phyloP scores from a whole-genome alignment of 1,284 basidiomycete genomes.

The Naganishia albida region DNA sequence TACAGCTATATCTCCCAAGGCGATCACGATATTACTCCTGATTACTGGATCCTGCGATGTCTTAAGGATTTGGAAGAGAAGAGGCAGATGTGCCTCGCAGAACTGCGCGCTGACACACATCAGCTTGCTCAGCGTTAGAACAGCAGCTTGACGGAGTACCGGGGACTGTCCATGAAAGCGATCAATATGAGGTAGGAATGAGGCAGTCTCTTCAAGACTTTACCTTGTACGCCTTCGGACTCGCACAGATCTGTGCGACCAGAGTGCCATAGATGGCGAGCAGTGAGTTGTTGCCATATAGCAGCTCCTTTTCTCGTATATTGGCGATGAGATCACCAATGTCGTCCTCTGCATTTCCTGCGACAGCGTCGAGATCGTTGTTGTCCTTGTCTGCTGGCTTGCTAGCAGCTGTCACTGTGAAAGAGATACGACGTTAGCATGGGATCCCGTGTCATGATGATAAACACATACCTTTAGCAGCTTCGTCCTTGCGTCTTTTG shows the following conservation, averaged over 20 bases:
- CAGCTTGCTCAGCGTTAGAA: constrained; percentile 89
- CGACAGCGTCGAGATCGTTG: constrained; percentile 94
- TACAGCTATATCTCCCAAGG: constrained; percentile 93
- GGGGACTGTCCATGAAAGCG: constrained; percentile 66
- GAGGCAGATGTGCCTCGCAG: constrained; percentile 83
- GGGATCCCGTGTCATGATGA: background rate
- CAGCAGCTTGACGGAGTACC: constrained; percentile 81
- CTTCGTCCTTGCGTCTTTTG: constrained; percentile 93
- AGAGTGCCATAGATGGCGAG: constrained; percentile 85
- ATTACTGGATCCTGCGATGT: constrained; percentile 85
- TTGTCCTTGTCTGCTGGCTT: constrained; percentile 62
- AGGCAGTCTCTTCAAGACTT: constrained; percentile 34
- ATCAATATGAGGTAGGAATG: background rate
- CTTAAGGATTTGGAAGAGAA: constrained; percentile 92
- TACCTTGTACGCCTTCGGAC: constrained; percentile 83
- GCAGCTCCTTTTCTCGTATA: constrained; percentile 82
- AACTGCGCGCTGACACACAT: constrained; percentile 93
- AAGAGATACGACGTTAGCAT: constrained; percentile 41
- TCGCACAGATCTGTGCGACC: constrained; percentile 81
- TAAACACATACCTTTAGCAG: constrained; percentile 64
- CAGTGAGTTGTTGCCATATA: constrained; percentile 82
- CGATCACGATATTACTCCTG: constrained; percentile 94
- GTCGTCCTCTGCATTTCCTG: constrained; percentile 96
- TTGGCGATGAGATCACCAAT: constrained; percentile 87
- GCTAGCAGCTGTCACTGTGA: constrained; percentile 50